Evolutionary conservation across 2,329 filamentous ascomycete species (phyloP).

Genomic region (Lachnellula arida): DNA sequence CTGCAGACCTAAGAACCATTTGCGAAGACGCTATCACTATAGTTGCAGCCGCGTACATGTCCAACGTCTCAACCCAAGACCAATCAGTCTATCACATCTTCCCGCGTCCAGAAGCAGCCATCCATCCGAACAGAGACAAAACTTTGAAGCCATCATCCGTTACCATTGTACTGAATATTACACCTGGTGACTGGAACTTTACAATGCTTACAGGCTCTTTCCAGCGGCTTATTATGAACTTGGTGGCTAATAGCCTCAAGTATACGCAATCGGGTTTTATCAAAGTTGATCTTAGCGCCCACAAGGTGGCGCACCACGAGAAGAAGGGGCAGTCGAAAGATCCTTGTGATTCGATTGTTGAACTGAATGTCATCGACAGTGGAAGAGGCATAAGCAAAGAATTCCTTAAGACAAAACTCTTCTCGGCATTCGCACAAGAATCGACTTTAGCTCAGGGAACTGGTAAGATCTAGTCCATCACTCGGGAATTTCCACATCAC

Average conservation of each 20-base stretch:
- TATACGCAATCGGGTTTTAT: conserved; percentile 50
- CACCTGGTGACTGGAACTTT: conserved; percentile 25
- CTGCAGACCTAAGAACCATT: no score
- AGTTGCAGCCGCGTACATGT: no score
- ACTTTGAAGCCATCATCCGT: no score
- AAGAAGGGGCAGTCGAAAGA: no score
- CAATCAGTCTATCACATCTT: no score
- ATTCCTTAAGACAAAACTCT: conserved; percentile 54
- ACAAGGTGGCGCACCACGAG: conserved; percentile 34
- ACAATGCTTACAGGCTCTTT: conserved; percentile 47
- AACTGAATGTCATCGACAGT: conserved; percentile 36
- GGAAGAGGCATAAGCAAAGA: conserved; percentile 59
- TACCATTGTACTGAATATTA: conserved; percentile 4
- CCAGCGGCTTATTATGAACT: conserved; percentile 50
- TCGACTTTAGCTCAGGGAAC: conserved; percentile 53
- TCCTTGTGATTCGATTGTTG: no score
- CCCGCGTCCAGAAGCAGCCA: no score
- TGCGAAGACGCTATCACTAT: no score
- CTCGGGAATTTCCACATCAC: no score
- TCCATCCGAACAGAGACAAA: no score
- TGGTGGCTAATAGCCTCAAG: conserved; percentile 57
- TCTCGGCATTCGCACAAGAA: conserved; percentile 57
- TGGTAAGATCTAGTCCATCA: conserved; percentile 31
- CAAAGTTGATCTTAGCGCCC: conserved; percentile 36
- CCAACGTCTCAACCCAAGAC: no score